These are phyloP conservation scores for Termitomyces eurrhizus DNA, from an alignment of 768 basidiomycete species.

Conservation along the genomic window DNA sequence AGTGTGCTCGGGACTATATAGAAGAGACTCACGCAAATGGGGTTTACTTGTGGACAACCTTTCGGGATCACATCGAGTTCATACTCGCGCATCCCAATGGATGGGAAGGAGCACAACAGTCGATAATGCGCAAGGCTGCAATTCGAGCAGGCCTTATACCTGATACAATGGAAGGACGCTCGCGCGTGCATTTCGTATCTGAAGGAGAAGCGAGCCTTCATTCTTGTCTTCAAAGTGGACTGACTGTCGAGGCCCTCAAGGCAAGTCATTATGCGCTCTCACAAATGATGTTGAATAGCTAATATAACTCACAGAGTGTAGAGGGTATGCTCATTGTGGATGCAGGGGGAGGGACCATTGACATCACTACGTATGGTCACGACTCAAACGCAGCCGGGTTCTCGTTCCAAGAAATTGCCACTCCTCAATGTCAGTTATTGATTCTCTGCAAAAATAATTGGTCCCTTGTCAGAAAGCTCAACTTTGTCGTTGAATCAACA, in stretches of 20 bases:
- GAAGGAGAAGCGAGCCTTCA: slow-evolving; percentile 64
- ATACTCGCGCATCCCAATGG: slow-evolving; percentile 55
- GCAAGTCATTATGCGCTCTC: slow-evolving; percentile 12
- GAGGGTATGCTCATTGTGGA: slow-evolving; percentile 50
- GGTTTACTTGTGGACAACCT: slow-evolving; percentile 33
- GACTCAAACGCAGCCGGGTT: slow-evolving; percentile 18
- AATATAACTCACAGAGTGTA: slow-evolving; percentile 28
- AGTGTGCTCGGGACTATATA: slow-evolving; percentile 39
- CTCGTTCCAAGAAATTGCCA: slow-evolving; percentile 45
- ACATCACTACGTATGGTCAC: slow-evolving; percentile 47
- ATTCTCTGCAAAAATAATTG: background rate
- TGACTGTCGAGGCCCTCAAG: slow-evolving; percentile 31
- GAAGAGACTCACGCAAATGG: slow-evolving; percentile 43
- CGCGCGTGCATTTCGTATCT: slow-evolving; percentile 50
- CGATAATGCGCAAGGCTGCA: slow-evolving; percentile 48
- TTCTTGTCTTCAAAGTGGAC: slow-evolving; percentile 41
- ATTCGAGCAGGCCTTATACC: slow-evolving; percentile 45
- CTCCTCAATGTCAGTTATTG: slow-evolving; percentile 33
- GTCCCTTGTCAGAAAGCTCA: background rate
- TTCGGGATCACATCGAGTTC: slow-evolving; percentile 36
- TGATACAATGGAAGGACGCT: slow-evolving; percentile 31
- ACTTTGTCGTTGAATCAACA: background rate
- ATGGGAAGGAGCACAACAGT: slow-evolving; percentile 58
- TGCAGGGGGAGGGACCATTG: slow-evolving; percentile 60
- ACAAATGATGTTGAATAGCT: background rate